Evolutionary conservation across 1,139 yeast species (phyloP).

Genomic region (Saccharomyces hybrid): DNA sequence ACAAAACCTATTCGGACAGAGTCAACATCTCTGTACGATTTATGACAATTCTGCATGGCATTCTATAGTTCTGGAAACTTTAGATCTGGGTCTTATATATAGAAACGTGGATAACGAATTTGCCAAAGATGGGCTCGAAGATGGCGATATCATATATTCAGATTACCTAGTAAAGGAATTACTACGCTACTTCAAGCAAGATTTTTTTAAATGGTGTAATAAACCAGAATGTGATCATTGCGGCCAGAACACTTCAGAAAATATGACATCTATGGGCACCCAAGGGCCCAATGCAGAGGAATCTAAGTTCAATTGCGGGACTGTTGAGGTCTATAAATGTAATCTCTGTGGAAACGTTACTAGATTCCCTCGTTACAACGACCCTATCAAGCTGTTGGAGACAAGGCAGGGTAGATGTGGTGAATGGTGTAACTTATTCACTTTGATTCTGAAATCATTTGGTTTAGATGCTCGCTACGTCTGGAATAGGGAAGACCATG

Average conservation of each 20-base stretch:
- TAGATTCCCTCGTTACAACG: constrained; percentile 71
- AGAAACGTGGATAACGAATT: constrained; percentile 32
- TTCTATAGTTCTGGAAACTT: constrained; percentile 33
- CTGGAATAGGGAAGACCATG: constrained; percentile 92
- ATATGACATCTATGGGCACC: constrained; percentile 33
- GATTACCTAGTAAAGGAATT: constrained; percentile 66
- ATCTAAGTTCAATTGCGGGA: constrained; percentile 37
- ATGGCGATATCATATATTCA: constrained; percentile 44
- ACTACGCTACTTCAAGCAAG: constrained; percentile 68
- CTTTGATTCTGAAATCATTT: constrained; percentile 59
- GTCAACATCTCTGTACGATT: constrained; percentile 19
- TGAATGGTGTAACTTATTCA: constrained; percentile 88
- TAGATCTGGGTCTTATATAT: constrained; percentile 33
- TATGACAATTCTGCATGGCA: constrained; percentile 30
- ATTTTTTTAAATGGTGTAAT: constrained; percentile 79
- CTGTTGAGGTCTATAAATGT: constrained; percentile 61
- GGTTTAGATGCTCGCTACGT: constrained; percentile 61
- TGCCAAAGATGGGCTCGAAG: constrained; percentile 23
- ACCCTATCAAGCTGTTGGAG: constrained; percentile 52
- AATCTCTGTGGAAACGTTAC: constrained; percentile 39
- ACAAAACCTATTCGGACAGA: constrained; percentile 16
- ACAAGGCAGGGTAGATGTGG: constrained; percentile 82
- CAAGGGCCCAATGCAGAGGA: constrained; percentile 40
- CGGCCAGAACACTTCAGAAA: constrained; percentile 31
- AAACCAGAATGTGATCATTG: constrained; percentile 59